Evolutionary conservation across 2,329 filamentous ascomycete genomes (phyloP).

Genomic region (Paecilomyces variotii): DNA sequence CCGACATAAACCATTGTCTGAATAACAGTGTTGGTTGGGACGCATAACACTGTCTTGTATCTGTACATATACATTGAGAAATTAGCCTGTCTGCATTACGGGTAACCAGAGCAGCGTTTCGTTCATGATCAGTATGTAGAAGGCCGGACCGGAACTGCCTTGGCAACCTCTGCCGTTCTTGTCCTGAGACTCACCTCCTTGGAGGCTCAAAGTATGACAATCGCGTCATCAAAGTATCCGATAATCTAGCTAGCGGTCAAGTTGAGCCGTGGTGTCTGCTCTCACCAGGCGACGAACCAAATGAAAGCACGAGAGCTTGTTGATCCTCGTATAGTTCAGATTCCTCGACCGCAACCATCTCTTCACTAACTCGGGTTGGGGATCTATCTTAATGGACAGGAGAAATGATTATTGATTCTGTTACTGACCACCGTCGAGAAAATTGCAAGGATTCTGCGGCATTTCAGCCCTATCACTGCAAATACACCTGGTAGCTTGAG

Average conservation of each 20-base stretch:
- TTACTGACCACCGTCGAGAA: slow-evolving; percentile 8
- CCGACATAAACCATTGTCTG: too few species aligned
- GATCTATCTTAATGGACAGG: slow-evolving; percentile 15
- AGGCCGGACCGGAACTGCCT: too few species aligned
- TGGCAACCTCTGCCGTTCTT: too few species aligned
- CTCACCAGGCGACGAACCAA: too few species aligned
- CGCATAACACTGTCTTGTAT: not conserved
- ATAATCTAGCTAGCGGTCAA: too few species aligned
- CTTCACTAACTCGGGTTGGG: slow-evolving; percentile 7
- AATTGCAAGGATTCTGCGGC: slow-evolving; percentile 7
- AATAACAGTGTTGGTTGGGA: not conserved
- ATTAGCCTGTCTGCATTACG: not conserved
- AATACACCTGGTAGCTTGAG: slow-evolving; percentile 6
- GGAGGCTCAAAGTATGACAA: too few species aligned
- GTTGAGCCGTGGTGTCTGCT: too few species aligned
- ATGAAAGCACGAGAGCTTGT: too few species aligned
- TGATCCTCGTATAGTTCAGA: too few species aligned
- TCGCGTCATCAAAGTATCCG: too few species aligned
- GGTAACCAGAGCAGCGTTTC: not conserved
- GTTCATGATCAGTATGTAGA: too few species aligned
- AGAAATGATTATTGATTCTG: slow-evolving; percentile 10
- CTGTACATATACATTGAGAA: not conserved
- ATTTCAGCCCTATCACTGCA: slow-evolving; percentile 8
- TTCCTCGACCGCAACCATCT: slow-evolving; percentile 6
- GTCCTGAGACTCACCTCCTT: too few species aligned